phyloP scores from a whole-genome alignment of 345 rosid species.

The Cardamine chenopodiifolia region DNA sequence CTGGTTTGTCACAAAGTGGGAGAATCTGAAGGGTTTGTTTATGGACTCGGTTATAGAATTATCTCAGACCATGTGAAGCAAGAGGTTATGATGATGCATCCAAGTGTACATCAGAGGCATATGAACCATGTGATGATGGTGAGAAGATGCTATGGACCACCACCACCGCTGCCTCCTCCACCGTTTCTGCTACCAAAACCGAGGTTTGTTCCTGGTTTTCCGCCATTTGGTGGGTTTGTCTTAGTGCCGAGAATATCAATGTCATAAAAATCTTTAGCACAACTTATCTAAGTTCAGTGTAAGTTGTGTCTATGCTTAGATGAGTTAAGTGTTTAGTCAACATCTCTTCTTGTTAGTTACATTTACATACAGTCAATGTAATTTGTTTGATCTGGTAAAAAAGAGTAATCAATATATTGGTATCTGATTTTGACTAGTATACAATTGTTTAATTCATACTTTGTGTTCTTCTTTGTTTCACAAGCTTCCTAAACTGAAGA shows the following conservation, averaged over 20 bases:
- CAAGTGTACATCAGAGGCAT: background rate
- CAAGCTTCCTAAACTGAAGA: background rate
- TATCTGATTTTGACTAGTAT: too few species aligned
- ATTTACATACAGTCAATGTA: too few species aligned
- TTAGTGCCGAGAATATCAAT: background rate
- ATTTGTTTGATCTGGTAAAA: too few species aligned
- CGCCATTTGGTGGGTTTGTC: background rate
- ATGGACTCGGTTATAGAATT: conserved; percentile 16
- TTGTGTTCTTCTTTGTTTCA: background rate
- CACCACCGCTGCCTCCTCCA: background rate
- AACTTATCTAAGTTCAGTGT: background rate
- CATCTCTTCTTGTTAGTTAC: too few species aligned
- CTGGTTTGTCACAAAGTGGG: background rate
- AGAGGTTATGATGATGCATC: background rate
- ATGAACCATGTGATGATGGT: background rate
- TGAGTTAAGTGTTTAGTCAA: background rate
- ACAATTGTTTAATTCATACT: background rate
- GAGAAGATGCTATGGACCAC: background rate
- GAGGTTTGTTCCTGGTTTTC: background rate
- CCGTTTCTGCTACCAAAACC: background rate
- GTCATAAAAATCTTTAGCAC: background rate
- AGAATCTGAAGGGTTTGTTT: background rate
- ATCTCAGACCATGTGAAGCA: background rate
- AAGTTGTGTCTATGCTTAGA: background rate
- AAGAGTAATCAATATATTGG: background rate